These are phyloP conservation scores for Monosporascus sp. DNA, from an alignment of 2,329 filamentous ascomycete genomes.

Conservation along the genomic window DNA sequence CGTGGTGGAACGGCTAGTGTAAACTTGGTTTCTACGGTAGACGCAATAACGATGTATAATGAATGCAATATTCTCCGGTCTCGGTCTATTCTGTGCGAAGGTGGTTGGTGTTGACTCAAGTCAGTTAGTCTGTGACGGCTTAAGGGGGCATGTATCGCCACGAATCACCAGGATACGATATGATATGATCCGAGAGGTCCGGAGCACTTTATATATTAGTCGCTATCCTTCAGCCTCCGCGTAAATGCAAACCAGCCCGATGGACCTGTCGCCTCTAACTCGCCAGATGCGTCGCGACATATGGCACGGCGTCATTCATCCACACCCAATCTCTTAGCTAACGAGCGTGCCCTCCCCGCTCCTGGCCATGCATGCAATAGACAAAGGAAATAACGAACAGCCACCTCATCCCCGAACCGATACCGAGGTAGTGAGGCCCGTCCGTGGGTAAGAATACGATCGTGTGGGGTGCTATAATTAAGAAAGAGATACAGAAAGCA, in stretches of 20 bases:
- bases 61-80: too few species aligned
- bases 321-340: not conserved
- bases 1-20: too few species aligned
- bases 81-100: too few species aligned
- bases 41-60: too few species aligned
- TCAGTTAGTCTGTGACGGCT: too few species aligned
- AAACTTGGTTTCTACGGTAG: too few species aligned
- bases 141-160: too few species aligned
- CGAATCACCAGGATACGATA: too few species aligned
- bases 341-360: not conserved
- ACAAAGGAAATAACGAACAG: constrained; percentile 11
- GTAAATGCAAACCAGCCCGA: not conserved
- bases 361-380: not conserved
- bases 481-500: not conserved
- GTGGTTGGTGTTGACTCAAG: too few species aligned
- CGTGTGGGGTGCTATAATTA: not conserved
- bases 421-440: not conserved
- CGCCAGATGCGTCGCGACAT: not conserved
- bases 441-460: not conserved
- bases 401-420: not conserved
- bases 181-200: too few species aligned
- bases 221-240: not conserved
- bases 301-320: not conserved
- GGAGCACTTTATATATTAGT: not conserved
- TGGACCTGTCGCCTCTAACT: not conserved